These are phyloP conservation scores for Gynandropsis gynandra DNA, from an alignment of 345 rosid species.

Conservation along the genomic window DNA sequence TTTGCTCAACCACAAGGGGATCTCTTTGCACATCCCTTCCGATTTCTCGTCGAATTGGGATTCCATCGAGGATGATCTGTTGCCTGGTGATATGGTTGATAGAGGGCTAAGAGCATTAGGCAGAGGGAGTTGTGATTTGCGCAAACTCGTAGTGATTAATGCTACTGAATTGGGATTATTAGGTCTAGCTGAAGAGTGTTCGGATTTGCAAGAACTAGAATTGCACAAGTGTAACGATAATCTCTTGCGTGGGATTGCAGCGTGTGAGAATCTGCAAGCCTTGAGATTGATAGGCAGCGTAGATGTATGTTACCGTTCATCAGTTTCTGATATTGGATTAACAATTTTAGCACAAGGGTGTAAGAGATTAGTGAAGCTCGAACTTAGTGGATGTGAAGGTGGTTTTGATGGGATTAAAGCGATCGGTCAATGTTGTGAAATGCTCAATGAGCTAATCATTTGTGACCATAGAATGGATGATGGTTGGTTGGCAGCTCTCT, in stretches of 20 bases:
- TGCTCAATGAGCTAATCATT: constrained; percentile 69
- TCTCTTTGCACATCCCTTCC: constrained; percentile 36
- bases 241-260: constrained; percentile 71
- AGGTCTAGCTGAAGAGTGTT: constrained; percentile 53
- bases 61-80: constrained; percentile 42
- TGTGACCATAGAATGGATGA: constrained; percentile 81
- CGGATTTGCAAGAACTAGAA: constrained; percentile 67
- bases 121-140: constrained; percentile 54
- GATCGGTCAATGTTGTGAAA: constrained; percentile 85
- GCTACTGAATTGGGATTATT: constrained; percentile 70
- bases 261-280: constrained; percentile 64
- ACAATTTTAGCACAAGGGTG: constrained; percentile 96
- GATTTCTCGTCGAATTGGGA: constrained; percentile 26
- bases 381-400: constrained; percentile 88
- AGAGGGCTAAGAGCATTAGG: constrained; percentile 52
- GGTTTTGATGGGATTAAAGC: constrained; percentile 96
- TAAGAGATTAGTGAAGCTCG: constrained; percentile 75
- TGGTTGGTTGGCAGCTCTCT: constrained; percentile 90
- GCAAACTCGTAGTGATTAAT: constrained; percentile 56
- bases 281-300: constrained; percentile 59
- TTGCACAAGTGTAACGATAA: constrained; percentile 63
- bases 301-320: constrained; percentile 54
- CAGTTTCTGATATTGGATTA: constrained; percentile 85
- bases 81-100: constrained; percentile 51
- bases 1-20: constrained; percentile 34